These are phyloP conservation scores for Yamadazyma atmosphaerica DNA, from an alignment of 1,139 yeast genomes.

Conservation along the genomic window DNA sequence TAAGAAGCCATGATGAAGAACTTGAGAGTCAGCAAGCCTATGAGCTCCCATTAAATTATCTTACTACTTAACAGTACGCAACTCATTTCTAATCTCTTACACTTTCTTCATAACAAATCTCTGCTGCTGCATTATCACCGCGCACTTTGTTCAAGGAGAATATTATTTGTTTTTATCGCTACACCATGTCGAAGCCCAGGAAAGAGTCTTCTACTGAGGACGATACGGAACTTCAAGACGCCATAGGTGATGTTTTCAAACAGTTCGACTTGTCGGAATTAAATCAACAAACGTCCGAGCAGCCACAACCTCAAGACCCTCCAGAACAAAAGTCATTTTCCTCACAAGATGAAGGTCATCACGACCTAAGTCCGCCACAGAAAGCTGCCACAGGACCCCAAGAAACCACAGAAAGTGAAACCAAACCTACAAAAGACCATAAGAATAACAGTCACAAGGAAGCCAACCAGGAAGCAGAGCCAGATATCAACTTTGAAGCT, in stretches of 20 bases:
- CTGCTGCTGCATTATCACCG: too few relatives aligned
- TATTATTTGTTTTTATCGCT: not conserved
- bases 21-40: too few relatives aligned
- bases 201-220: constrained; percentile 6
- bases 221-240: constrained; percentile 31
- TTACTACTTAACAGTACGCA: too few relatives aligned
- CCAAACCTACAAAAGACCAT: constrained; percentile 3
- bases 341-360: not conserved
- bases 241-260: constrained; percentile 41
- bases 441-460: too few relatives aligned
- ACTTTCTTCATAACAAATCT: not conserved
- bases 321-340: not conserved
- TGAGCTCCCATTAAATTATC: too few relatives aligned
- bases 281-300: not conserved
- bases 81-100: not conserved
- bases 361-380: not conserved
- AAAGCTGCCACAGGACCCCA: not conserved
- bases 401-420: constrained; percentile 2
- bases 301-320: not conserved
- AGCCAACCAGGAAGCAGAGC: constrained; percentile 5
- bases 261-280: constrained; percentile 21
- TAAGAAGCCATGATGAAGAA: too few relatives aligned
- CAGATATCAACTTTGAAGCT: constrained; percentile 24
- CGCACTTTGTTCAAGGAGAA: constrained; percentile 9
- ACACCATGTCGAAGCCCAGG: constrained; percentile 1